Base-by-base conservation (phyloP, 2,329 filamentous ascomycete species). In the Trichoderma polysporum region DNA sequence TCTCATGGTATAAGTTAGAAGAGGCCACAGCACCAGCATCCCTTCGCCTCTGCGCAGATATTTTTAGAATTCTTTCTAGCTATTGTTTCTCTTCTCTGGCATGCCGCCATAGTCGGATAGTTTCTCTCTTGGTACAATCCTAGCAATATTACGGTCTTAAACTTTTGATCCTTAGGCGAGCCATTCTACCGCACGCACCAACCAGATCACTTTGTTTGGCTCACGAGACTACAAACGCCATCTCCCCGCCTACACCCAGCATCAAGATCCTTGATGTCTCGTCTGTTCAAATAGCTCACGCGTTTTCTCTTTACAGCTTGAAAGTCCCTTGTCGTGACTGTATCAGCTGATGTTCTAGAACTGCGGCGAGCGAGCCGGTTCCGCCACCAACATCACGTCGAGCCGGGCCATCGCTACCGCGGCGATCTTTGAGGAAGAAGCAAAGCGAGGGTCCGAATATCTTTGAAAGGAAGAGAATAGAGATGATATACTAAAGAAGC, bases 151-250 rank as follows among this genome's bases (percentile, higher is more conserved):
- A 37, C 35, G 45, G 13, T 33, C 13, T 31, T 47, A 22, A 7
- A 12, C n/a, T 63, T 35, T 17, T 53, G 35, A 25, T 45, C 8
- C 35, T 53, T 12, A 6, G 35, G 58, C 27, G 39, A 52, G 47
- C 49, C 59, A 29, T 53, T 35, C 37, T 50, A 25, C 50, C 19
- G 19, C 8, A 66, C 25, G 39, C 47, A 54, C 66, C 60, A 54
- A 59, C 60, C 47, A 68, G 53, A 49, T 19, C 60, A 25, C 45
- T 33, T 37, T 31, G 6, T 45, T 45, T 7, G 37, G 52, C 45
- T 64, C 52, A 59, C 66, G 53, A 64, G 60, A 60, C 60, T 41
- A 13, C 66, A 53, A n/a, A 63, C 39, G 33, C 52, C 58, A 63
- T 59, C 53, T 58, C 25, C 13, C 29, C 57, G n/a, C 57, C 59